These are phyloP conservation scores for Gyrodon lividus DNA, from an alignment of 768 basidiomycete genomes.

Conservation along the genomic window DNA sequence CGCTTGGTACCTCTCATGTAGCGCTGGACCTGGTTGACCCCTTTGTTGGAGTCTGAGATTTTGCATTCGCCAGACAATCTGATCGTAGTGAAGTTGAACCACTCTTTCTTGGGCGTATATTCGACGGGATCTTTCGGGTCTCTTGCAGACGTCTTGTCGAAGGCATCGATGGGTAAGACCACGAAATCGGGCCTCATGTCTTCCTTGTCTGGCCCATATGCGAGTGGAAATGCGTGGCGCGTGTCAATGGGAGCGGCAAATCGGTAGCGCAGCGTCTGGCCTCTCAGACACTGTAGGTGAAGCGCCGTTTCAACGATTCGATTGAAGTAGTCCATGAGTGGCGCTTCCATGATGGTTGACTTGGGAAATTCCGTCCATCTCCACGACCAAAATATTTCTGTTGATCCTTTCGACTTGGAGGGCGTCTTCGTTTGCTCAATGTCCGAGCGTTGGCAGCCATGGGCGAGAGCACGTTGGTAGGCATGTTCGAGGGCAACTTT, in stretches of 20 bases:
- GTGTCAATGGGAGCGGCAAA: background rate
- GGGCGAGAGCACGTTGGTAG: background rate
- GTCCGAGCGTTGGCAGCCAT: background rate
- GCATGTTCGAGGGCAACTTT: background rate
- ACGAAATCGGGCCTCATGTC: constrained; percentile 8
- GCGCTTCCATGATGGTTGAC: background rate
- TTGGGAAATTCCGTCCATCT: background rate
- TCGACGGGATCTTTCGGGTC: background rate
- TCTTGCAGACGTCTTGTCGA: background rate
- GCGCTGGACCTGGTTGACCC: constrained; percentile 1
- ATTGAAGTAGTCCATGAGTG: background rate
- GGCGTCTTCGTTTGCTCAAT: background rate
- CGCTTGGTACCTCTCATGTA: constrained; percentile 8
- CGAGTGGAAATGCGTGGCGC: background rate
- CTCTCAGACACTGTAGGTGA: background rate
- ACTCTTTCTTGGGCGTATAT: background rate
- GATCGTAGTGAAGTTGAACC: constrained; percentile 4
- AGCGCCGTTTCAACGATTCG: background rate
- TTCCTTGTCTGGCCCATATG: background rate
- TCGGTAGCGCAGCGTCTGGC: background rate
- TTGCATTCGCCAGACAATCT: background rate
- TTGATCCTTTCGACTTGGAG: background rate
- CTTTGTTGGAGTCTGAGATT: background rate
- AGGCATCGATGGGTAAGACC: background rate
- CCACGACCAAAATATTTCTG: background rate